phyloP scores from a whole-genome alignment of 106 monocot genomes.

The Dactylorhiza incarnata region DNA sequence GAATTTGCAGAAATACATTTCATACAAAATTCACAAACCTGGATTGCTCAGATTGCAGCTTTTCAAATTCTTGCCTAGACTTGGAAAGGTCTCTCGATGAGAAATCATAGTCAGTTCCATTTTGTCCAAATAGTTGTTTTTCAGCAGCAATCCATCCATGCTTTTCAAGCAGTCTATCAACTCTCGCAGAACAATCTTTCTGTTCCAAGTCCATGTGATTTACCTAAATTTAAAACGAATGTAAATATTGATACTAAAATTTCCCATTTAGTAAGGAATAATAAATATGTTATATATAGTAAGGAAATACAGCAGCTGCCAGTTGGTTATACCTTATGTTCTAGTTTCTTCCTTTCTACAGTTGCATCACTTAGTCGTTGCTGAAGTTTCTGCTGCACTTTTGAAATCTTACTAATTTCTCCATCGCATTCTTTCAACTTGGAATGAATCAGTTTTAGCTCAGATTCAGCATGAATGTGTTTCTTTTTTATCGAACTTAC shows the following conservation, averaged over 20 bases:
- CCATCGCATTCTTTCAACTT: constrained; percentile 85
- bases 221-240: constrained; percentile 31
- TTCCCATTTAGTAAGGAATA: background rate
- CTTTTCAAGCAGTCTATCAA: constrained; percentile 75
- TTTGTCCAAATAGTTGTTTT: constrained; percentile 86
- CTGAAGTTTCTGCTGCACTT: constrained; percentile 84
- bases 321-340: constrained; percentile 72
- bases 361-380: constrained; percentile 69
- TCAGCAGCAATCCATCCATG: constrained; percentile 90
- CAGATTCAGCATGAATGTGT: constrained; percentile 58
- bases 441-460: constrained; percentile 50
- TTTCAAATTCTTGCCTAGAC: constrained; percentile 62
- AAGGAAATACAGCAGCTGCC: background rate
- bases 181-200: constrained; percentile 64
- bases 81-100: constrained; percentile 51
- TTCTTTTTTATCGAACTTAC: constrained; percentile 57
- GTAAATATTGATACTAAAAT: background rate
- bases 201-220: constrained; percentile 92
- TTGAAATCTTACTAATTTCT: constrained; percentile 58
- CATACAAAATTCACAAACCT: constrained; percentile 31
- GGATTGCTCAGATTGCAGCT: constrained; percentile 67
- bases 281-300: background rate
- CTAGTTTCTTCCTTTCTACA: constrained; percentile 85
- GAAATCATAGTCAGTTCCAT: constrained; percentile 93
- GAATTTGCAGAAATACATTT: background rate